Base-by-base conservation (phyloP, 305 asterid genomes). In the Fraxinus ornus region DNA sequence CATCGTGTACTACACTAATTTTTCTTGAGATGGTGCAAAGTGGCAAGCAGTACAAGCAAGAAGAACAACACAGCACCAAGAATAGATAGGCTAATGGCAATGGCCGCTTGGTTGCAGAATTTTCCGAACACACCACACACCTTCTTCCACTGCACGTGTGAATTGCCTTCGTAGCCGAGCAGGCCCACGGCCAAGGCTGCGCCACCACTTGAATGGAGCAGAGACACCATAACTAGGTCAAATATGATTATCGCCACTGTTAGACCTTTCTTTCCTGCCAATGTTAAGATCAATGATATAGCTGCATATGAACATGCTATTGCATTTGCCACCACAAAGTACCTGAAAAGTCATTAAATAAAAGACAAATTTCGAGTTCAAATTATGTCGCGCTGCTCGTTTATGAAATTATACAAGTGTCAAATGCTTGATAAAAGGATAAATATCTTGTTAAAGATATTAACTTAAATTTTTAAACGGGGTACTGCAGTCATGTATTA, bases 261-360 rank as follows among this genome's bases (percentile, higher is more conserved):
- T 1, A 86, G 71, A 3, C 78, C 82, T 72, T 83, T 88, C 7
- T 81, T 89, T 33, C 71, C 80, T 5, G 90, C 93, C 78, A 91
- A 49, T 7, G 85, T 49, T 1, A 94, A 83, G 60, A 86, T 36
- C 7, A 90, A 47, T 64, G 98, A 92, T 7, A 93, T 32, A 3
- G 86, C 87, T 37, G 97, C 94, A 80, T 94, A 84, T 30, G 80
- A 87, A 82, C 98, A 86, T 79, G 98, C 97, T 74, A 94, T 83
- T 0, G 90, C 89, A 86, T 93, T 93, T 83, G 88, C 97, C 83
- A 88, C 91, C 88, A 94, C 94, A 19, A 93, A 88, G 80, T 84
- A 94, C 92, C 98, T 94, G 76, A 55, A 76, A 64, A 22, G 9
- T 15, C 21, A 49, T 49, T 49, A 49, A 49, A 13, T 13, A 49